These are phyloP conservation scores for Alloascoidea africana DNA, from an alignment of 805 yeast genomes.

Conservation along the genomic window DNA sequence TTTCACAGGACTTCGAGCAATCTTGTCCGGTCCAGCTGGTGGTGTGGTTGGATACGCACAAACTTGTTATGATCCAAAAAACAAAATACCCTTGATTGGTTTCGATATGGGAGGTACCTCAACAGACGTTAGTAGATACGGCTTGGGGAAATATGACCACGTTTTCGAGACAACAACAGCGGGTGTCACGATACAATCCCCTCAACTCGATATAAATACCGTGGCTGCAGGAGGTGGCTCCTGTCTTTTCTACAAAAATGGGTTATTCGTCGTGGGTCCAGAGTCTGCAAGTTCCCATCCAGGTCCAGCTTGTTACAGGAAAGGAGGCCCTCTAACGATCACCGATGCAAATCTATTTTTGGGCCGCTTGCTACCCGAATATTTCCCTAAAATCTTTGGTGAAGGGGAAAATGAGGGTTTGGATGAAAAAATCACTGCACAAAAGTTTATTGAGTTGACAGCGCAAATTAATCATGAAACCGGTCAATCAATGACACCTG, in stretches of 20 bases:
- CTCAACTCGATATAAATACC: conserved; percentile 69
- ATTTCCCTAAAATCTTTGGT: conserved; percentile 74
- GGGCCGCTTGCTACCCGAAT: conserved; percentile 59
- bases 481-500: conserved; percentile 27
- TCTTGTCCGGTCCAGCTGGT: conserved; percentile 94
- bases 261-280: conserved; percentile 72
- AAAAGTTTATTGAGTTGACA: conserved; percentile 39
- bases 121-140: conserved; percentile 68
- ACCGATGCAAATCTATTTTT: conserved; percentile 72
- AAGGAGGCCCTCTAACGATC: conserved; percentile 71
- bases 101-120: conserved; percentile 91
- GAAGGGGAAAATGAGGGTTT: conserved; percentile 61
- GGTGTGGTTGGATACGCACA: conserved; percentile 90
- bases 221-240: conserved; percentile 85
- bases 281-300: conserved; percentile 83
- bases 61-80: conserved; percentile 52
- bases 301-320: conserved; percentile 79
- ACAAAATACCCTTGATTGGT: conserved; percentile 52
- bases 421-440: conserved; percentile 35
- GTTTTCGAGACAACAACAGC: conserved; percentile 77
- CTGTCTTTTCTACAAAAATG: conserved; percentile 48
- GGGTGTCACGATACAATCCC: conserved; percentile 71
- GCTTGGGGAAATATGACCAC: conserved; percentile 55
- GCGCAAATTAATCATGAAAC: conserved; percentile 36
- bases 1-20: conserved; percentile 80